Evolutionary conservation across 345 rosid genomes (phyloP).

Genomic region (Sonneratia caseolaris): DNA sequence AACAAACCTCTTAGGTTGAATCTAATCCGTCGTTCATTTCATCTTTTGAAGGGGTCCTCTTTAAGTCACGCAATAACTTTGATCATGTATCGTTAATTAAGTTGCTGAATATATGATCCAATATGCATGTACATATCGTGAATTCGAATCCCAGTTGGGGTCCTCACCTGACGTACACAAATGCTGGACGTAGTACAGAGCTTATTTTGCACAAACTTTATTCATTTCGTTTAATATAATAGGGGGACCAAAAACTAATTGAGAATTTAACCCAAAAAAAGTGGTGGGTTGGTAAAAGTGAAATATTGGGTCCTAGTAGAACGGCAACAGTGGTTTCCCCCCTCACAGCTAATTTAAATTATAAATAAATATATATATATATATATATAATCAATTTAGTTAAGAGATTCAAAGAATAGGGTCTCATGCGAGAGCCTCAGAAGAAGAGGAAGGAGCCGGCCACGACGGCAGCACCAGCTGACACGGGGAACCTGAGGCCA

Average conservation of each 20-base stretch:
- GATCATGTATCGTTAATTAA: no score
- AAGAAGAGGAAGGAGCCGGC: conserved; percentile 12
- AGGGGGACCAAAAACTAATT: not conserved
- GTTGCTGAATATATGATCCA: no score
- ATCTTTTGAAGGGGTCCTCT: no score
- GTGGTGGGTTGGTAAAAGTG: not conserved
- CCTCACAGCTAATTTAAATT: not conserved
- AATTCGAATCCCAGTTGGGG: no score
- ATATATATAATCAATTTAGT: not conserved
- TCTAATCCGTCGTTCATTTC: no score
- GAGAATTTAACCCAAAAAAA: not conserved
- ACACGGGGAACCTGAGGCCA: conserved; percentile 4
- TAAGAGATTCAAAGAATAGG: not conserved
- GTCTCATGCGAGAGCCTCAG: not conserved
- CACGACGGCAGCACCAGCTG: conserved; percentile 2
- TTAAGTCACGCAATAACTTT: no score
- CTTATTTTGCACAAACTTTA: not conserved
- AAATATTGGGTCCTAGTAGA: not conserved
- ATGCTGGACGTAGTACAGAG: not conserved
- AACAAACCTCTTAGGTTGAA: no score
- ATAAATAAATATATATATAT: not conserved
- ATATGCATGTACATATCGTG: no score
- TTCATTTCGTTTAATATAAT: not conserved
- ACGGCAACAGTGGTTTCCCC: not conserved
- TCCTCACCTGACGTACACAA: no score